Evolutionary conservation across 345 rosid species (phyloP).

Genomic region (Linum lewisii): DNA sequence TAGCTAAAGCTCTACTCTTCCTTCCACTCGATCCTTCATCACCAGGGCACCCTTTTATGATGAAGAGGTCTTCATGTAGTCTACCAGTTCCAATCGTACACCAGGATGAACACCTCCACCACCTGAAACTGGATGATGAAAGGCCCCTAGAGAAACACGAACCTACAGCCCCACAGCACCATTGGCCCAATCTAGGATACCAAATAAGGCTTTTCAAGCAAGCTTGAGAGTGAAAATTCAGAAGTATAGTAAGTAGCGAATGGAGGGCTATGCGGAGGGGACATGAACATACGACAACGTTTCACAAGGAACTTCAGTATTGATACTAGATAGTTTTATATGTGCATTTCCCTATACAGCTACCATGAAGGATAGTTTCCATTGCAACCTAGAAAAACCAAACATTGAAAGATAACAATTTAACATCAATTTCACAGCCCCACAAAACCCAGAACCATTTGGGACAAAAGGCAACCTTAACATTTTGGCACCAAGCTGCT

Average conservation of each 20-base stretch:
- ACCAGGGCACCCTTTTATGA: too few species aligned
- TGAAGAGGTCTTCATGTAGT: too few species aligned
- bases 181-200: too few species aligned
- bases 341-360: conserved; percentile 94
- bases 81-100: too few species aligned
- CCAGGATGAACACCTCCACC: conserved; percentile 99
- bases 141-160: too few species aligned
- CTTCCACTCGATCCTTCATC: too few species aligned
- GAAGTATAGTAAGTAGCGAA: neutral
- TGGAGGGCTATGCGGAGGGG: neutral
- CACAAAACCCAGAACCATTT: conserved; percentile 3
- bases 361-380: conserved; percentile 97
- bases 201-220: too few species aligned
- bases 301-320: conserved; percentile 76
- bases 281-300: conserved; percentile 65
- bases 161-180: too few species aligned
- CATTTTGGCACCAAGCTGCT: conserved; percentile 69
- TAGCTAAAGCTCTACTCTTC: too few species aligned
- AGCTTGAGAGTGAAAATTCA: neutral
- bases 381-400: conserved; percentile 40
- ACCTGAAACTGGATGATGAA: conserved; percentile 30
- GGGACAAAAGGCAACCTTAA: conserved; percentile 49
- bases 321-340: conserved; percentile 73
- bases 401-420: conserved; percentile 13
- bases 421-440: conserved; percentile 2